Evolutionary conservation across 2,329 filamentous ascomycete genomes (phyloP).

Genomic region (Sporothrix sp.): DNA sequence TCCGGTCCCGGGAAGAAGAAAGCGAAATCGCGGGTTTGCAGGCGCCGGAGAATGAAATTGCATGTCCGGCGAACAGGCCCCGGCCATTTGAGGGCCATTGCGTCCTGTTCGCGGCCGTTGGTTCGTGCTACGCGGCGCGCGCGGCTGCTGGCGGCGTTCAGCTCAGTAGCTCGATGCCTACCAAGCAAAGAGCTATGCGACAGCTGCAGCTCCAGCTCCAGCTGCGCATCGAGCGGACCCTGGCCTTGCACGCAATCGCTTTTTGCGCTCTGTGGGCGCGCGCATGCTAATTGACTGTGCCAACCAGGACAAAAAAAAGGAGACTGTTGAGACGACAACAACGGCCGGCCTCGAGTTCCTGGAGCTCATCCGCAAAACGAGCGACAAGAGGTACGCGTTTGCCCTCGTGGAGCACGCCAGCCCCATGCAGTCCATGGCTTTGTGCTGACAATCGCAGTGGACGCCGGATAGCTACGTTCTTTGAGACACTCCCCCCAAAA

Average conservation of each 20-base stretch:
- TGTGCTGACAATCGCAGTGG: conserved; percentile 39
- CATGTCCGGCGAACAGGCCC: no score
- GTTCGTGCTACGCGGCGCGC: no score
- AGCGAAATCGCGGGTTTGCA: background rate
- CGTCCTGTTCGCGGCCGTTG: no score
- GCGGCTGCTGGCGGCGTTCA: no score
- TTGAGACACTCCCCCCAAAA: conserved; percentile 60
- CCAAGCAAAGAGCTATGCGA: background rate
- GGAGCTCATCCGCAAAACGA: conserved; percentile 62
- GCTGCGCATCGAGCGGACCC: background rate
- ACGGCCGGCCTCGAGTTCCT: conserved; percentile 64
- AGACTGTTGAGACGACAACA: conserved; percentile 59
- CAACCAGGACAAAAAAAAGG: conserved; percentile 35
- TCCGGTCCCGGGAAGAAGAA: background rate
- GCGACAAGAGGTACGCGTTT: conserved; percentile 65
- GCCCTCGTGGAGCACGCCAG: background rate
- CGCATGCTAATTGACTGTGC: background rate
- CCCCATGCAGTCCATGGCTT: no score
- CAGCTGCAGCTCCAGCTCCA: conserved; percentile 3
- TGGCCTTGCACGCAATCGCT: background rate
- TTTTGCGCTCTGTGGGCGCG: background rate
- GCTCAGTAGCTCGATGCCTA: background rate
- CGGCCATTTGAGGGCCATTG: background rate
- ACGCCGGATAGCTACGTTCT: conserved; percentile 63
- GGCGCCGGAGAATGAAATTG: background rate